phyloP scores from a whole-genome alignment of 2,329 filamentous ascomycete genomes.

The Myriosclerotinia curreyana region DNA sequence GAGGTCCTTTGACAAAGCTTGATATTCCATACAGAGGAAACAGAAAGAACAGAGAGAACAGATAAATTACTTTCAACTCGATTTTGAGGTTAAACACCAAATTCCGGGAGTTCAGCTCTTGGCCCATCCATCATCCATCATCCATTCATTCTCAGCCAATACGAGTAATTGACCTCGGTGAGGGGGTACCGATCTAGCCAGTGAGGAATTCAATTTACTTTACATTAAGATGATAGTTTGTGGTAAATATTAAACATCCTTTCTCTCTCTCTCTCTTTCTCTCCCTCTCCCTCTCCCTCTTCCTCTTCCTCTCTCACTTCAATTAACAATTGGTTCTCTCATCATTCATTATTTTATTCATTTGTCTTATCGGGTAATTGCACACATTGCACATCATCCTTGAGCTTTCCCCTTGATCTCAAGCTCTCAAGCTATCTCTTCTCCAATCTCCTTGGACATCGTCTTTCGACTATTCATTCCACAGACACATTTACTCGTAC shows the following conservation, averaged over 20 bases:
- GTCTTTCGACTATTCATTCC: not conserved
- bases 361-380: not conserved
- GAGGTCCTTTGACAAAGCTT: too few species aligned
- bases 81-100: too few species aligned
- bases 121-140: not conserved
- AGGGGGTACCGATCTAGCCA: not conserved
- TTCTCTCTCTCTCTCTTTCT: not conserved
- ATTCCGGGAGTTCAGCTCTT: not conserved
- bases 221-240: not conserved
- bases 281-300: too few species aligned
- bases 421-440: not conserved
- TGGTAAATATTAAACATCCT: not conserved
- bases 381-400: slow-evolving; percentile 1
- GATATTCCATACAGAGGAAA: too few species aligned
- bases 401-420: slow-evolving; percentile 1
- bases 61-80: too few species aligned
- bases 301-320: not conserved
- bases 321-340: slow-evolving; percentile 10
- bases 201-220: slow-evolving; percentile 14
- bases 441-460: not conserved
- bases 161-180: slow-evolving; percentile 9
- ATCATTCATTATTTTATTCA: not conserved
- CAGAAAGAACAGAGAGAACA: too few species aligned
- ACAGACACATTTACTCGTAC: not conserved
- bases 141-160: slow-evolving; percentile 5